These are phyloP conservation scores for Claviceps fusiformis DNA, from an alignment of 2,329 filamentous ascomycete species.

Conservation along the genomic window DNA sequence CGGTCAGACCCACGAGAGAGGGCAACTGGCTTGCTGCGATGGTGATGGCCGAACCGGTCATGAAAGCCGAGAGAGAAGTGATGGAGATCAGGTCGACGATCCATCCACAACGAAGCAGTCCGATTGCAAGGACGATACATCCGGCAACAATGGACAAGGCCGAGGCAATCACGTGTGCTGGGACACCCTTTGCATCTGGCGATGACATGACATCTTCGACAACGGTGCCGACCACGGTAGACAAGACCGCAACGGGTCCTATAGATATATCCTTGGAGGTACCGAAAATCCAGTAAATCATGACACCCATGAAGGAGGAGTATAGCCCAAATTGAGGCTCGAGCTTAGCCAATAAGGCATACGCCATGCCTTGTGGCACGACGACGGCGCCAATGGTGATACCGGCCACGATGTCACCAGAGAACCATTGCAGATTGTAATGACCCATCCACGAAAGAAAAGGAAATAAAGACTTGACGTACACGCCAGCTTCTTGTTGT, in stretches of 20 bases:
- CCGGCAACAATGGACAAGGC: slow-evolving; percentile 67
- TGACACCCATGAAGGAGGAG: slow-evolving; percentile 88
- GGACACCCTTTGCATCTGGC: slow-evolving; percentile 36
- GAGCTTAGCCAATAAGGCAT: slow-evolving; percentile 73
- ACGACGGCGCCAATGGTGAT: slow-evolving; percentile 51
- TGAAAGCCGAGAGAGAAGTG: slow-evolving; percentile 83
- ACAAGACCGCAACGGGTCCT: slow-evolving; percentile 91
- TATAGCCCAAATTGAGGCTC: slow-evolving; percentile 65
- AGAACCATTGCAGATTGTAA: slow-evolving; percentile 83
- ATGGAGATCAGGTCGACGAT: slow-evolving; percentile 89
- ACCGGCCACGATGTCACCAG: slow-evolving; percentile 76
- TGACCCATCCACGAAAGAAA: slow-evolving; percentile 78
- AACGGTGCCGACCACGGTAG: slow-evolving; percentile 74
- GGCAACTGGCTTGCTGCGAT: slow-evolving; percentile 78
- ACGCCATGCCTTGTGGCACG: slow-evolving; percentile 95
- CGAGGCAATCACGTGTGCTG: slow-evolving; percentile 58
- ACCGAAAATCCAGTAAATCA: slow-evolving; percentile 95
- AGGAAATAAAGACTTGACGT: slow-evolving; percentile 65
- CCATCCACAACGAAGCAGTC: slow-evolving; percentile 70
- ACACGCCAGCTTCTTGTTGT: slow-evolving; percentile 38
- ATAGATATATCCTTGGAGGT: slow-evolving; percentile 99
- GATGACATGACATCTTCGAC: slow-evolving; percentile 47
- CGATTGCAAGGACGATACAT: slow-evolving; percentile 63
- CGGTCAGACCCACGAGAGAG: slow-evolving; percentile 63
- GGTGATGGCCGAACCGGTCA: slow-evolving; percentile 88